These are phyloP conservation scores for Taiwanofungus camphoratus DNA, from an alignment of 1,284 basidiomycete species.

Conservation along the genomic window DNA sequence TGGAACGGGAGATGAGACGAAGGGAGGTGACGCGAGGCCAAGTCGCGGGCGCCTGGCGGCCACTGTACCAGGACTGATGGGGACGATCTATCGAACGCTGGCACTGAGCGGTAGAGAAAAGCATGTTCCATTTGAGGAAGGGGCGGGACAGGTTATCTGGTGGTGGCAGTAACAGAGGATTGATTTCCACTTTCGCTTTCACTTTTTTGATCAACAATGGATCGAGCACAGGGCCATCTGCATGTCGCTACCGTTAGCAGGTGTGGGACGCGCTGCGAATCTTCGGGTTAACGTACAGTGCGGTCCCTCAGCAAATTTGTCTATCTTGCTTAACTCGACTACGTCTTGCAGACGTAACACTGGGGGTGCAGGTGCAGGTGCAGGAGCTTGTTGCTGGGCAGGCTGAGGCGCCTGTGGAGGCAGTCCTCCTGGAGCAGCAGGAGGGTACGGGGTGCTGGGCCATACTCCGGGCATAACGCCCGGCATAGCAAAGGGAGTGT, in stretches of 20 bases:
- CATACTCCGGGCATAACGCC: constrained; percentile 9
- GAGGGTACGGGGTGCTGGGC: constrained; percentile 12
- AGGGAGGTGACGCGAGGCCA: constrained; percentile 58
- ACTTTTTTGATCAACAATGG: constrained; percentile 50
- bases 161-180: constrained; percentile 54
- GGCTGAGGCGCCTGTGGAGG: constrained; percentile 11
- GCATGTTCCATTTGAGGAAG: constrained; percentile 70
- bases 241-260: background rate
- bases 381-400: constrained; percentile 5
- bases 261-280: background rate
- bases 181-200: constrained; percentile 41
- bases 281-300: constrained; percentile 19
- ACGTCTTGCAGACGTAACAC: constrained; percentile 14
- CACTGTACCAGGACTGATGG: constrained; percentile 61
- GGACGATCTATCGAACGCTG: constrained; percentile 53
- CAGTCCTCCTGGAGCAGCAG: constrained; percentile 6
- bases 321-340: constrained; percentile 19
- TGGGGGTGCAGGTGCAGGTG: constrained; percentile 7
- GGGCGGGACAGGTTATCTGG: constrained; percentile 37
- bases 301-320: constrained; percentile 24
- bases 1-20: constrained; percentile 42
- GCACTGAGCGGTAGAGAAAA: constrained; percentile 55
- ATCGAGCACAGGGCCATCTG: constrained; percentile 70
- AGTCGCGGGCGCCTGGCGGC: constrained; percentile 67
- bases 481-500: constrained; percentile 10